Conservation (phyloP, 2,329 filamentous ascomycete genomes). For the Calonectria pteridis region DNA sequence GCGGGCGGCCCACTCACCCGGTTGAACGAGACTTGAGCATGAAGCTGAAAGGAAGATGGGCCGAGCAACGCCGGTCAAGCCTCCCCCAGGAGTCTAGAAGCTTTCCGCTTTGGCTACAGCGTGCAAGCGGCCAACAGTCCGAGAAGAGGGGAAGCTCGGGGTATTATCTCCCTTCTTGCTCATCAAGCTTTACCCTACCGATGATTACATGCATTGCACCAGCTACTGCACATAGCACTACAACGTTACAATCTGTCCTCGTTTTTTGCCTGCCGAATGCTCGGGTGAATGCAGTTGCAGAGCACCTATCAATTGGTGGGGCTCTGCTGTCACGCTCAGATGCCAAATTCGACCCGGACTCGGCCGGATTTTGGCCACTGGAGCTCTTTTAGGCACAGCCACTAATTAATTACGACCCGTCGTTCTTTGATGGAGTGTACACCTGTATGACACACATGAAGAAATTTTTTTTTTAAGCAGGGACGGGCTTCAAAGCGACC, state of each 20-base stretch:
- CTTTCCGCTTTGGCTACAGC: conserved; percentile 34
- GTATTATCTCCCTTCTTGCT: background rate
- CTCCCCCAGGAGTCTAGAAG: conserved; percentile 28
- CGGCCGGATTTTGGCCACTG: conserved; percentile 29
- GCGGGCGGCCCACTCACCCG: conserved; percentile 1
- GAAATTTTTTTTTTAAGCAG: conserved; percentile 19
- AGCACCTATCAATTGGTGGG: conserved; percentile 16
- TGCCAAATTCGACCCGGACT: conserved; percentile 32
- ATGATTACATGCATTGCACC: background rate
- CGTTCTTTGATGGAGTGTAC: conserved; percentile 17
- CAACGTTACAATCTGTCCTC: background rate
- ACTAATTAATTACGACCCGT: conserved; percentile 17
- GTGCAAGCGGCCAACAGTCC: conserved; percentile 2
- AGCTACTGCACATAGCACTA: background rate
- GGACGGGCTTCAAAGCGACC: background rate
- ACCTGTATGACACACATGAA: conserved; percentile 23
- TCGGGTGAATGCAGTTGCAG: background rate
- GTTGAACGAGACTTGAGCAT: background rate
- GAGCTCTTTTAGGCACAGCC: conserved; percentile 29
- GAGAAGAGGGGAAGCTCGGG: background rate
- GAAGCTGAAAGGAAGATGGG: background rate
- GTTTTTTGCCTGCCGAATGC: background rate
- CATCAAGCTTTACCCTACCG: background rate
- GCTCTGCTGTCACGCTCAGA: background rate
- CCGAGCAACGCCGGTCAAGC: background rate